Conservation (phyloP, 83 land plant genomes). For the Larix sibirica region DNA sequence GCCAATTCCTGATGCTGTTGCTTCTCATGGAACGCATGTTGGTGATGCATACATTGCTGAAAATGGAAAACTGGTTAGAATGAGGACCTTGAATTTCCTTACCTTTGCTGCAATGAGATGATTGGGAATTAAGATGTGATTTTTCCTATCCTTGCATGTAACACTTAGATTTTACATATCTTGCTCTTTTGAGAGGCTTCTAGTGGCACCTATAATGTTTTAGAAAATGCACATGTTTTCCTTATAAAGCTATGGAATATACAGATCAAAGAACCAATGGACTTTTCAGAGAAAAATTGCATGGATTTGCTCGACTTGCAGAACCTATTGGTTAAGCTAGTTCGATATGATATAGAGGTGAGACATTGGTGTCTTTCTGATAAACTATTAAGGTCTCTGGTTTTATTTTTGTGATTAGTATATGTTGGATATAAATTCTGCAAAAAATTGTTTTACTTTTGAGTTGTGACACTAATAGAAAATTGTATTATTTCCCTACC, state of each 20-base stretch:
- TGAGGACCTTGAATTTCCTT: neutral
- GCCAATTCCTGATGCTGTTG: slow-evolving; percentile 1
- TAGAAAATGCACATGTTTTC: neutral
- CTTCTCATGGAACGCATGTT: slow-evolving; percentile 1
- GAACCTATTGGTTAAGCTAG: slow-evolving; percentile 21
- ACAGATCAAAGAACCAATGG: slow-evolving; percentile 26
- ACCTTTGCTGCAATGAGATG: neutral
- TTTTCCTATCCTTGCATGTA: neutral
- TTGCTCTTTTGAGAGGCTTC: neutral
- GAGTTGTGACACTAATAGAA: neutral
- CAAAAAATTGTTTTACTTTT: neutral
- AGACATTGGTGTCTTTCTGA: neutral
- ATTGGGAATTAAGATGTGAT: neutral
- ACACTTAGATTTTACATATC: neutral
- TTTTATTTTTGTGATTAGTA: neutral
- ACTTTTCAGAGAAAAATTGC: slow-evolving; percentile 22
- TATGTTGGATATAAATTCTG: neutral
- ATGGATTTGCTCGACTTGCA: slow-evolving; percentile 22
- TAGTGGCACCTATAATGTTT: neutral
- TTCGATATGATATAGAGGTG: slow-evolving; percentile 24
- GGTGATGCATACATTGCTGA: slow-evolving; percentile 8
- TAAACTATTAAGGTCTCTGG: neutral
- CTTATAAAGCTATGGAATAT: neutral
- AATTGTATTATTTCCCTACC: neutral
- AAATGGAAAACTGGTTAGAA: slow-evolving; percentile 6